Conservation (phyloP, 1,284 basidiomycete genomes). For the Chondrostereum purpureum region DNA sequence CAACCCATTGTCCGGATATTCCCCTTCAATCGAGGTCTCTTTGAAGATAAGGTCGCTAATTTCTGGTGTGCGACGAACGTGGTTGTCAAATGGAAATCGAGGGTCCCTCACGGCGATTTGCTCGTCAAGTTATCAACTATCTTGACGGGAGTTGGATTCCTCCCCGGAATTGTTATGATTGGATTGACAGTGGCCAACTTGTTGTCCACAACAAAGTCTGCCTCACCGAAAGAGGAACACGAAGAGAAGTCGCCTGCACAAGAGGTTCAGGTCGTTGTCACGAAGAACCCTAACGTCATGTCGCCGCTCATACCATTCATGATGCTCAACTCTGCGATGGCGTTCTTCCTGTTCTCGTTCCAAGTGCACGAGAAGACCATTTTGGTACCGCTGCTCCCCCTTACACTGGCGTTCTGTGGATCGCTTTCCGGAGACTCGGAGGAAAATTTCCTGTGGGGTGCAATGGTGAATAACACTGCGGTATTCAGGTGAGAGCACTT, state of each 20-base stretch:
- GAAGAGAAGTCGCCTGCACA: not conserved
- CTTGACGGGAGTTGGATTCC: constrained; percentile 58
- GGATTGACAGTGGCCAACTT: not conserved
- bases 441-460: constrained; percentile 72
- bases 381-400: constrained; percentile 79
- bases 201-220: constrained; percentile 5
- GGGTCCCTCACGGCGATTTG: constrained; percentile 29
- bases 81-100: constrained; percentile 69
- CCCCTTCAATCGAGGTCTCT: constrained; percentile 84
- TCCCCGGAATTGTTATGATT: constrained; percentile 40
- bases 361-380: constrained; percentile 96
- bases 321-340: constrained; percentile 68
- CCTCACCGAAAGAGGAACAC: not conserved
- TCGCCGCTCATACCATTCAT: constrained; percentile 64
- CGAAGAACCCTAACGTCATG: constrained; percentile 36
- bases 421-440: constrained; percentile 46
- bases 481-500: constrained; percentile 67
- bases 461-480: constrained; percentile 80
- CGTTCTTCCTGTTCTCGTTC: constrained; percentile 94
- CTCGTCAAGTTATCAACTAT: constrained; percentile 54
- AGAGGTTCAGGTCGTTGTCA: constrained; percentile 9
- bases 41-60: constrained; percentile 96
- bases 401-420: constrained; percentile 73
- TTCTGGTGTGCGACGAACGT: constrained; percentile 93
- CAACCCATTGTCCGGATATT: constrained; percentile 80